Evolutionary conservation across 208 protist species (phyloP).

Genomic region (Crithidia brevicula): DNA sequence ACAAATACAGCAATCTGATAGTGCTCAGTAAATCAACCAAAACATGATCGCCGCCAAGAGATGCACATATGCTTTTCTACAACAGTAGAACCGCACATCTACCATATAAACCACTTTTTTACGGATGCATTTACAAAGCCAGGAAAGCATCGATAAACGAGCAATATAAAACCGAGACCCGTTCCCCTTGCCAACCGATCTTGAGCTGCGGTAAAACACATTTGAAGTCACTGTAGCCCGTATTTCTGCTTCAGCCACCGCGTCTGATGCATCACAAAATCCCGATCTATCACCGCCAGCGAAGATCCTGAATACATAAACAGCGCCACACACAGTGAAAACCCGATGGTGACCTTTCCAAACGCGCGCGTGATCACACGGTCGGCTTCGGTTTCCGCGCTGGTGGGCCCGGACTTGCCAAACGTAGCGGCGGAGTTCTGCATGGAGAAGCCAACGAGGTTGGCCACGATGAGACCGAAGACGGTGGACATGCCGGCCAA

Average conservation of each 20-base stretch:
- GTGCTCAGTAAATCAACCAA: too few relatives aligned
- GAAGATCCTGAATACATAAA: conserved; percentile 10
- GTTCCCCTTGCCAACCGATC: too few relatives aligned
- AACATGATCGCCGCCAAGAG: too few relatives aligned
- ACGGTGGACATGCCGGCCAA: conserved; percentile 38
- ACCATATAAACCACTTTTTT: too few relatives aligned
- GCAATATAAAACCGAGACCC: too few relatives aligned
- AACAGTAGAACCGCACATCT: too few relatives aligned
- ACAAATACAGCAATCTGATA: too few relatives aligned
- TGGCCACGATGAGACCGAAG: conserved; percentile 59
- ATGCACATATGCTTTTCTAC: too few relatives aligned
- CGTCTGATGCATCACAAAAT: background rate
- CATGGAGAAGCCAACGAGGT: conserved; percentile 46
- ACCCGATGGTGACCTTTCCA: background rate
- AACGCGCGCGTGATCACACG: background rate
- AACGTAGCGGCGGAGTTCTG: background rate
- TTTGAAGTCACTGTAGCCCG: background rate
- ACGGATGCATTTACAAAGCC: too few relatives aligned
- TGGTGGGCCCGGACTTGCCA: background rate
- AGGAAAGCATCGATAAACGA: too few relatives aligned
- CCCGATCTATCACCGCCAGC: conserved; percentile 19
- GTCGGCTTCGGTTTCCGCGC: conserved; percentile 1
- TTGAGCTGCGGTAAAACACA: too few relatives aligned
- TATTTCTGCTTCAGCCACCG: conserved; percentile 14
- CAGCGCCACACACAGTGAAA: background rate